Evolutionary conservation across 495 filamentous ascomycete species (phyloP).

Genomic region (Xylaria longipes): DNA sequence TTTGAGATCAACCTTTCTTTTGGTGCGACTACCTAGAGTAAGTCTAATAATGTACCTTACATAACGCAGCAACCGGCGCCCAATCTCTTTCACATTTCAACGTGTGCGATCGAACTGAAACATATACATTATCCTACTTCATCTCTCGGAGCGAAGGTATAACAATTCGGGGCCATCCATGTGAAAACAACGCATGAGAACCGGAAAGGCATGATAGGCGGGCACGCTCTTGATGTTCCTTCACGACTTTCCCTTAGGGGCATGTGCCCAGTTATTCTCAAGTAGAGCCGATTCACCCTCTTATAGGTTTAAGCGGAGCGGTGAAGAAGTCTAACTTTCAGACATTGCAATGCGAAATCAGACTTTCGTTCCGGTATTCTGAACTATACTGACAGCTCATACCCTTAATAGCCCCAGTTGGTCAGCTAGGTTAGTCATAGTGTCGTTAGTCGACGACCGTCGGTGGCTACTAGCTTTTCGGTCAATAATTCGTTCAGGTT

Average conservation of each 20-base stretch:
- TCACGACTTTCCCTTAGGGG: neutral
- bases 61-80: neutral
- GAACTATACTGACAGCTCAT: neutral
- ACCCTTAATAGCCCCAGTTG: neutral
- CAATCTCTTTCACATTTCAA: neutral
- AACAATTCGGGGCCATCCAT: neutral
- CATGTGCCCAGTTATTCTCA: neutral
- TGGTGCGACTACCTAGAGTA: neutral
- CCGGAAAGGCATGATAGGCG: neutral
- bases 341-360: neutral
- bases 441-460: conserved; percentile 5
- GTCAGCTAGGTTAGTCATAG: neutral
- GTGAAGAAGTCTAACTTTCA: neutral
- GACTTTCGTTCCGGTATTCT: neutral
- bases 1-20: neutral
- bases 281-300: neutral
- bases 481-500: neutral
- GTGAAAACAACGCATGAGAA: neutral
- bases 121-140: conserved; percentile 16
- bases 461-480: neutral
- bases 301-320: neutral
- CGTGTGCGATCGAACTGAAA: neutral
- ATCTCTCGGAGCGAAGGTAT: neutral
- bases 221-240: neutral
- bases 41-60: neutral